A percentile compares a stretch with the other conserved stretches of the same genome.
Conservation (phyloP, 768 basidiomycete genomes). For the Panus rudis region DNA sequence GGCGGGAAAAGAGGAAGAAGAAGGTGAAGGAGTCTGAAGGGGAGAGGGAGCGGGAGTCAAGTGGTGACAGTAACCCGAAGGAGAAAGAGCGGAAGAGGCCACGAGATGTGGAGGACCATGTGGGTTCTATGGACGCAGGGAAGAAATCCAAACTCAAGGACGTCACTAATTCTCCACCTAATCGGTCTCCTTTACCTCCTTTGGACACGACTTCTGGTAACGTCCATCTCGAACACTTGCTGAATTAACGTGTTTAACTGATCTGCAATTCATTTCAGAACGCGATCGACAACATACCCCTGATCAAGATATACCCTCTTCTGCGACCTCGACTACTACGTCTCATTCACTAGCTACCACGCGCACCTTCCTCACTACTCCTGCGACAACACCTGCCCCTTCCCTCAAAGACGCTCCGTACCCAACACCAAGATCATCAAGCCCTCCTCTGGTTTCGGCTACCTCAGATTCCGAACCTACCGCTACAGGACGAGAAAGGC, state of each 20-base stretch:
- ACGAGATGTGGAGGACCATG: slow-evolving; percentile 28
- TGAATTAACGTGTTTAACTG: slow-evolving; percentile 6
- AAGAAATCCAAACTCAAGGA: slow-evolving; percentile 52
- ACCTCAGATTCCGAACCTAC: slow-evolving; percentile 27
- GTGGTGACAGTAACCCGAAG: slow-evolving; percentile 18
- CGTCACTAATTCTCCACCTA: slow-evolving; percentile 51
- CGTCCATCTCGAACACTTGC: slow-evolving; percentile 10
- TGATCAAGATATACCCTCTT: slow-evolving; percentile 22
- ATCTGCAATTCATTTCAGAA: slow-evolving; percentile 19
- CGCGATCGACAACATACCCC: slow-evolving; percentile 31
- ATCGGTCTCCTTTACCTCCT: slow-evolving; percentile 27
- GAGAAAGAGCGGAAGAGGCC: slow-evolving; percentile 33
- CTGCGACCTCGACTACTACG: slow-evolving; percentile 30
- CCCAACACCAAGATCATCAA: slow-evolving; percentile 46
- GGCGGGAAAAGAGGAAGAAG: slow-evolving; percentile 45
- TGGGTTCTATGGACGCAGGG: slow-evolving; percentile 24
- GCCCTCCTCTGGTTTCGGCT: slow-evolving; percentile 31
- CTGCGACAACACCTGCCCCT: slow-evolving; percentile 35
- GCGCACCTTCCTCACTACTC: slow-evolving; percentile 35
- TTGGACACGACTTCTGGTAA: slow-evolving; percentile 34
- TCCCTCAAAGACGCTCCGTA: slow-evolving; percentile 17
- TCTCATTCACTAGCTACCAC: slow-evolving; percentile 24
- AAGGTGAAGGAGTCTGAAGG: slow-evolving; percentile 31
- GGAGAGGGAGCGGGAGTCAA: slow-evolving; percentile 21
- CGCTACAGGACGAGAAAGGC: slow-evolving; percentile 39